phyloP scores from a whole-genome alignment of 805 yeast genomes.

The Cyberlindnera veronae region DNA sequence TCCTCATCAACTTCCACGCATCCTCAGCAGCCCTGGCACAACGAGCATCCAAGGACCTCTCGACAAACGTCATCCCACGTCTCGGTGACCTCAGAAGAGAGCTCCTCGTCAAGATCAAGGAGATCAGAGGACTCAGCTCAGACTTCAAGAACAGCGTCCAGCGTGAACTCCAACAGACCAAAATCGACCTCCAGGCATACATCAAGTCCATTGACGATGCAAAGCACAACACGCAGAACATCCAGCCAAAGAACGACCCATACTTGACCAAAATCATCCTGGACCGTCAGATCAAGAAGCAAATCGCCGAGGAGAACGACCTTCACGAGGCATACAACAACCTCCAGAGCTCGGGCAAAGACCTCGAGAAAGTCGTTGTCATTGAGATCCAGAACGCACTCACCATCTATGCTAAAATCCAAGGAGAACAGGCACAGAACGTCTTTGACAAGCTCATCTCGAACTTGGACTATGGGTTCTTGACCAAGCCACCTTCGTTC shows the following conservation, averaged over 20 bases:
- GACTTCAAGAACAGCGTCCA: slow-evolving; percentile 79
- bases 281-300: slow-evolving; percentile 75
- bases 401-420: slow-evolving; percentile 62
- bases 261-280: slow-evolving; percentile 66
- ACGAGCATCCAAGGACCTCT: slow-evolving; percentile 56
- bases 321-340: slow-evolving; percentile 86
- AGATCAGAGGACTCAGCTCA: slow-evolving; percentile 73
- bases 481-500: slow-evolving; percentile 70
- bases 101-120: slow-evolving; percentile 78
- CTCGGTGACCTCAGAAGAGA: slow-evolving; percentile 71
- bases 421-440: slow-evolving; percentile 71
- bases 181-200: slow-evolving; percentile 50
- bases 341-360: slow-evolving; percentile 82
- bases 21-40: slow-evolving; percentile 57
- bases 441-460: slow-evolving; percentile 65
- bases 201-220: slow-evolving; percentile 62
- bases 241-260: slow-evolving; percentile 69
- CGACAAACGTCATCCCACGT: slow-evolving; percentile 58
- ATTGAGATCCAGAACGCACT: slow-evolving; percentile 82
- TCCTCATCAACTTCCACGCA: slow-evolving; percentile 62
- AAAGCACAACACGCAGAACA: slow-evolving; percentile 41
- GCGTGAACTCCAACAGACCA: slow-evolving; percentile 67
- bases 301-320: slow-evolving; percentile 78
- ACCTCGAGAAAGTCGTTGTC: slow-evolving; percentile 83
- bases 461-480: slow-evolving; percentile 62